Evolutionary conservation across 2,329 filamentous ascomycete genomes (phyloP).

Genomic region (Ophiostoma tasmaniense): DNA sequence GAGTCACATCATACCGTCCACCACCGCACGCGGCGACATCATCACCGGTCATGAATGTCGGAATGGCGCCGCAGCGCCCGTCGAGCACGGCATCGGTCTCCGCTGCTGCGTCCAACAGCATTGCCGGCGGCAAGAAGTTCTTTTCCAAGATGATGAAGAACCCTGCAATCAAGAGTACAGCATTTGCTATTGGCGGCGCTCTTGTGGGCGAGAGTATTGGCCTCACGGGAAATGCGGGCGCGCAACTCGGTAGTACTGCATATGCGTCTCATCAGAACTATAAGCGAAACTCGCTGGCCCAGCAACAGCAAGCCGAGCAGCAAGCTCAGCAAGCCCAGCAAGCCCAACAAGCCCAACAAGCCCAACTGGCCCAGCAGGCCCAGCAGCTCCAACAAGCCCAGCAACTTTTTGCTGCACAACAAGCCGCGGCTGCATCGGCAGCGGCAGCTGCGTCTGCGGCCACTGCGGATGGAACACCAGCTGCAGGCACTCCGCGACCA

Average conservation of each 20-base stretch:
- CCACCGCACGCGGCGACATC: not conserved
- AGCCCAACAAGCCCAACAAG: conserved; percentile 8
- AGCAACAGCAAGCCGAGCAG: conserved; percentile 1
- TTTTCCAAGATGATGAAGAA: conserved; percentile 20
- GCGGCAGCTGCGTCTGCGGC: not conserved
- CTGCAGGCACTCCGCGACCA: not conserved
- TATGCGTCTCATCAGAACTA: conserved; percentile 12
- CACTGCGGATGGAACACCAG: not conserved
- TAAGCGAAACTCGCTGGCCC: conserved; percentile 8
- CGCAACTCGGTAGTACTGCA: conserved; percentile 9
- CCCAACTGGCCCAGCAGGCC: not conserved
- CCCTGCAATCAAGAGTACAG: conserved; percentile 18
- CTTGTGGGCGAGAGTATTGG: conserved; percentile 15
- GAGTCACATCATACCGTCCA: not conserved
- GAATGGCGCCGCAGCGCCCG: not conserved
- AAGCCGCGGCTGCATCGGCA: not conserved
- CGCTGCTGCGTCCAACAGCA: not conserved
- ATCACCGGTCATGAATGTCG: not conserved
- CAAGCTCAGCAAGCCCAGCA: no score
- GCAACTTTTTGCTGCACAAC: conserved; percentile 1
- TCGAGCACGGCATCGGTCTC: not conserved
- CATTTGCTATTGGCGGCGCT: conserved; percentile 16
- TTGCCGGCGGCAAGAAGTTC: not conserved
- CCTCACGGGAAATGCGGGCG: conserved; percentile 13
- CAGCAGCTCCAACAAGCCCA: conserved; percentile 9